phyloP scores from a whole-genome alignment of 352 stramenopile genomes.

The Phytophthora boehmeriae region DNA sequence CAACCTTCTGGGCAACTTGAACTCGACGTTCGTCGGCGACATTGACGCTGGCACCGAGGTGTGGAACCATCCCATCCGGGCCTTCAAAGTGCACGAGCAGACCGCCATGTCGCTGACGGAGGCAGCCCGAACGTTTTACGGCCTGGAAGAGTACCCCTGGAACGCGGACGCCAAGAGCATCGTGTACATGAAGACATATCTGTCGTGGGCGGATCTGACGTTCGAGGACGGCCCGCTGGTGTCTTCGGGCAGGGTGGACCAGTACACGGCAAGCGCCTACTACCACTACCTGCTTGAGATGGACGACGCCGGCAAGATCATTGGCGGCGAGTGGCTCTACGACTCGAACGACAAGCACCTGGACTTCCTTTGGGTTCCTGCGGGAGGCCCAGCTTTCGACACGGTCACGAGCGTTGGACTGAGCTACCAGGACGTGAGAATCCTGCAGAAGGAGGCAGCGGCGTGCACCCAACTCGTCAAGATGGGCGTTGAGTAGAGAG shows the following conservation, averaged over 20 bases:
- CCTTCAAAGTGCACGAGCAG: constrained; percentile 15
- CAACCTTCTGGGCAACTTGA: constrained; percentile 33
- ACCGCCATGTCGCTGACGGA: constrained; percentile 17
- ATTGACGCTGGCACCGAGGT: constrained; percentile 24
- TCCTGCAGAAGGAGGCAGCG: not conserved
- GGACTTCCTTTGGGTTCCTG: constrained; percentile 24
- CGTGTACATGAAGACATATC: constrained; percentile 32
- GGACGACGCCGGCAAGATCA: constrained; percentile 16
- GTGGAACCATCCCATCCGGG: constrained; percentile 56
- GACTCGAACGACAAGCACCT: constrained; percentile 17
- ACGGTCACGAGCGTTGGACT: constrained; percentile 17
- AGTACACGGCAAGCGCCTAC: constrained; percentile 6
- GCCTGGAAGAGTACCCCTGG: constrained; percentile 34
- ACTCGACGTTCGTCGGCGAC: constrained; percentile 39
- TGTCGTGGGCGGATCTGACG: constrained; percentile 33
- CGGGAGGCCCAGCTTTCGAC: constrained; percentile 1
- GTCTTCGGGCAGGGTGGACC: constrained; percentile 2
- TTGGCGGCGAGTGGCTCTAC: constrained; percentile 25
- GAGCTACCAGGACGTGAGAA: constrained; percentile 13
- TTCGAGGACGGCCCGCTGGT: constrained; percentile 22
- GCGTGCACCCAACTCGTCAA: too few relatives aligned
- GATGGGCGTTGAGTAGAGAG: too few relatives aligned
- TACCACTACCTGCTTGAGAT: constrained; percentile 30
- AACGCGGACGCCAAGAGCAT: too few relatives aligned
- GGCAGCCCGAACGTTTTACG: constrained; percentile 21